Evolutionary conservation across 1,284 basidiomycete genomes (phyloP).

Genomic region (Apiotrichum siamense): DNA sequence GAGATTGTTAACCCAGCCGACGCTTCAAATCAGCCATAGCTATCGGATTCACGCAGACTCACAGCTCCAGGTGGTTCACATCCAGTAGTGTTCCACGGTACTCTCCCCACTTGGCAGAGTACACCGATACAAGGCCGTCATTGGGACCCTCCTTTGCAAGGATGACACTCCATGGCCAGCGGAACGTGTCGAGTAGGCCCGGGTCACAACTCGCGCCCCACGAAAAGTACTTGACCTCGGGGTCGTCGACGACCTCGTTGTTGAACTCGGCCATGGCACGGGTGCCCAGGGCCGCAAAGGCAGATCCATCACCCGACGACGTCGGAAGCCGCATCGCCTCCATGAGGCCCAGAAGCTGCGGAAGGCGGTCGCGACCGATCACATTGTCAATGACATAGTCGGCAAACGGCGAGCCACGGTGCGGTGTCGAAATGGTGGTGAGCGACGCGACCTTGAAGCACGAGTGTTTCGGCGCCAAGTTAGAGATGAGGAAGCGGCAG

Average conservation of each 20-base stretch:
- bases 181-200: slow-evolving; percentile 79
- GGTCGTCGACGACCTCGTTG: slow-evolving; percentile 67
- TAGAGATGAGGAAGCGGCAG: slow-evolving; percentile 68
- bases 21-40: slow-evolving; percentile 18
- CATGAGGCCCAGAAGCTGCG: slow-evolving; percentile 52
- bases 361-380: slow-evolving; percentile 53
- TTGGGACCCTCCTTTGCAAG: slow-evolving; percentile 85
- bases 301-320: slow-evolving; percentile 81
- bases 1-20: slow-evolving; percentile 51
- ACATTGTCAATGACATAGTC: slow-evolving; percentile 82
- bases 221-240: slow-evolving; percentile 76
- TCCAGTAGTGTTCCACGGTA: slow-evolving; percentile 69
- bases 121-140: slow-evolving; percentile 86
- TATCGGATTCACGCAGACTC: slow-evolving; percentile 11
- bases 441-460: slow-evolving; percentile 68
- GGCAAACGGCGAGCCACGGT: slow-evolving; percentile 87
- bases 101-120: slow-evolving; percentile 79
- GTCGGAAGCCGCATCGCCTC: slow-evolving; percentile 60
- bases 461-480: slow-evolving; percentile 29
- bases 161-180: slow-evolving; percentile 76
- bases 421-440: slow-evolving; percentile 88
- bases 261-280: slow-evolving; percentile 85
- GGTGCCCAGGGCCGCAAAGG: slow-evolving; percentile 80
- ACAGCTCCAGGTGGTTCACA: slow-evolving; percentile 90
- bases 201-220: slow-evolving; percentile 89